A percentile compares a stretch with the other conserved stretches of the same genome.
phyloP scores from a whole-genome alignment of 345 rosid species.

The Clarkia xantiana region DNA sequence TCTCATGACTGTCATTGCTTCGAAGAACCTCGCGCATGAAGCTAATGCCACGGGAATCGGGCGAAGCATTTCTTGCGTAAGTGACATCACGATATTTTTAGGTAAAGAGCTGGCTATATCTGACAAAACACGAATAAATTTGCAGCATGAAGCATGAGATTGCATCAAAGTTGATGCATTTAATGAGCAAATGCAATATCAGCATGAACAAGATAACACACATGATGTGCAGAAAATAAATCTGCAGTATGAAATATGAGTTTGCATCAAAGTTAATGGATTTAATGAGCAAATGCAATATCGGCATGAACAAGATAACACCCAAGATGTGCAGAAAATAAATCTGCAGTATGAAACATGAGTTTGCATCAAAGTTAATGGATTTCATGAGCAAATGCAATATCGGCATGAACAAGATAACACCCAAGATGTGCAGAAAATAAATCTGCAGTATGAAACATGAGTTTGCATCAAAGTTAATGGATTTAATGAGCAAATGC shows the following conservation, averaged over 20 bases:
- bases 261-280: not conserved
- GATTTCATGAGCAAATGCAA: not conserved
- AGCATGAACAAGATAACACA: no score
- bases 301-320: no score
- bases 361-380: not conserved
- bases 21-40: slow-evolving; percentile 90
- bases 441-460: not conserved
- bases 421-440: no score
- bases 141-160: not conserved
- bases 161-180: not conserved
- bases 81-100: not conserved
- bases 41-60: slow-evolving; percentile 98
- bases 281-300: not conserved
- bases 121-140: not conserved
- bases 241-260: not conserved
- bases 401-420: no score
- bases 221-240: no score
- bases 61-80: slow-evolving; percentile 82
- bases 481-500: not conserved
- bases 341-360: not conserved
- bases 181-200: not conserved
- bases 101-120: not conserved
- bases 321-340: no score
- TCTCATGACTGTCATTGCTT: slow-evolving; percentile 99
- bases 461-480: not conserved